phyloP scores from a whole-genome alignment of 192 early-diverging fungal genomes.

The Coemansia sp. region DNA sequence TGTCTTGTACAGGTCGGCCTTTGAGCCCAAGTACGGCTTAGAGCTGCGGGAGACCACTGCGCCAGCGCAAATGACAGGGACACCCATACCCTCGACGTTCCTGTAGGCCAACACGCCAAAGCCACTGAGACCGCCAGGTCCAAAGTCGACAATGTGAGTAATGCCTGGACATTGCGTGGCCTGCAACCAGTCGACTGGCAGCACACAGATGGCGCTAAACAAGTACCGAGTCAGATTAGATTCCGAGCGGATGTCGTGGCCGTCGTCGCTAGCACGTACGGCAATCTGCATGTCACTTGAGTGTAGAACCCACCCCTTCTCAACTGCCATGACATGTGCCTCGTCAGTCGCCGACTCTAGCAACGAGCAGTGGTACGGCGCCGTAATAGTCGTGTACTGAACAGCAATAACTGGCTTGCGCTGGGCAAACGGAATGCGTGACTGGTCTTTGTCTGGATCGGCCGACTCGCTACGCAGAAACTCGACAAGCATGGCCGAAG shows the following conservation, averaged over 20 bases:
- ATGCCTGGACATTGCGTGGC: constrained; percentile 52
- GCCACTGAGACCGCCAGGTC: too few relatives aligned
- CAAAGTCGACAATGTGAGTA: constrained; percentile 94
- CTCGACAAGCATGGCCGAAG: constrained; percentile 6
- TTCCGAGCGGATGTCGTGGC: constrained; percentile 68
- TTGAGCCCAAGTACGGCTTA: too few relatives aligned
- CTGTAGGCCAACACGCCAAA: too few relatives aligned
- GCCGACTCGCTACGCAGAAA: constrained; percentile 15
- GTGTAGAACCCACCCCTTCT: constrained; percentile 31
- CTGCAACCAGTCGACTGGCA: constrained; percentile 60
- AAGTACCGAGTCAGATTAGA: constrained; percentile 62
- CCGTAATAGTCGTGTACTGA: constrained; percentile 83
- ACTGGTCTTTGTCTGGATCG: constrained; percentile 49
- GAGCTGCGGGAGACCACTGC: too few relatives aligned
- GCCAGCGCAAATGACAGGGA: too few relatives aligned
- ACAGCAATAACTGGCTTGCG: constrained; percentile 76
- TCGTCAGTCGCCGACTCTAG: background rate
- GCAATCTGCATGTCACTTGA: constrained; percentile 40
- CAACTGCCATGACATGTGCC: background rate
- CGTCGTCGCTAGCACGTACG: constrained; percentile 77
- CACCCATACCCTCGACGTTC: too few relatives aligned
- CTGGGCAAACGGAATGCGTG: constrained; percentile 72
- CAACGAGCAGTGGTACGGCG: constrained; percentile 65
- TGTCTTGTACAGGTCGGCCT: constrained; percentile 72
- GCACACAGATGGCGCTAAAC: constrained; percentile 65